Percentiles rank a stretch among this genome's conserved stretches.
Conservation (phyloP, 805 yeast species). For the Sungouiozyma intestinalis region DNA sequence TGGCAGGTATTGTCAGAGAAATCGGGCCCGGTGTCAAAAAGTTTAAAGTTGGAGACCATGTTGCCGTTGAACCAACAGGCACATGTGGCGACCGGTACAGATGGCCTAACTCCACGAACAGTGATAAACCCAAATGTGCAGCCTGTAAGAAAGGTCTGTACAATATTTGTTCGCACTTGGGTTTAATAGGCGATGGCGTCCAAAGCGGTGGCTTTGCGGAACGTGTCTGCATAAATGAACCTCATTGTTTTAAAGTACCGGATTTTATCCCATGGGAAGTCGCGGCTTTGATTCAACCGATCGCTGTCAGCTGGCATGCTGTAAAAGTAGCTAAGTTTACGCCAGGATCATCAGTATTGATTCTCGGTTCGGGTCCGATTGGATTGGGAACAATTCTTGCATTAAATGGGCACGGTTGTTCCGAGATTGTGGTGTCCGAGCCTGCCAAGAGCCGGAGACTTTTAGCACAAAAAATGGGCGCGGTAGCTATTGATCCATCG, state of each 20-base stretch:
- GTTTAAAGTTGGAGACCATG: conserved; percentile 44
- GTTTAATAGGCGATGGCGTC: conserved; percentile 47
- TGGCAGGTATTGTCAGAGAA: conserved; percentile 36
- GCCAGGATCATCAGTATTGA: conserved; percentile 37
- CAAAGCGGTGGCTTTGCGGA: conserved; percentile 49
- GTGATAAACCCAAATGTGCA: conserved; percentile 30
- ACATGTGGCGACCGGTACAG: conserved; percentile 42
- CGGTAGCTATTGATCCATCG: conserved; percentile 40
- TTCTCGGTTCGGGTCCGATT: conserved; percentile 55
- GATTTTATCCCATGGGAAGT: conserved; percentile 38
- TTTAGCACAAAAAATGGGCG: conserved; percentile 41
- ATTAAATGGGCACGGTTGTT: conserved; percentile 42
- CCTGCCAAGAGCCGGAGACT: conserved; percentile 43
- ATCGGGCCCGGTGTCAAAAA: conserved; percentile 38
- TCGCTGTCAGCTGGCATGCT: conserved; percentile 52
- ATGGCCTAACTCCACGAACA: conserved; percentile 29
- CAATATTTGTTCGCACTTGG: conserved; percentile 41
- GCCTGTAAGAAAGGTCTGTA: conserved; percentile 42
- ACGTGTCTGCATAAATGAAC: conserved; percentile 32
- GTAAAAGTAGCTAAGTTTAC: conserved; percentile 37
- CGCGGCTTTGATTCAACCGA: conserved; percentile 49
- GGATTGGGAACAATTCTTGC: conserved; percentile 51
- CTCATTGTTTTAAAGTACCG: conserved; percentile 33
- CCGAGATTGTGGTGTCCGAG: conserved; percentile 42
- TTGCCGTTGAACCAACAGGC: conserved; percentile 53